Evolutionary conservation across 2,329 filamentous ascomycete genomes (phyloP).

Genomic region (Chrysoporthe puriensis): DNA sequence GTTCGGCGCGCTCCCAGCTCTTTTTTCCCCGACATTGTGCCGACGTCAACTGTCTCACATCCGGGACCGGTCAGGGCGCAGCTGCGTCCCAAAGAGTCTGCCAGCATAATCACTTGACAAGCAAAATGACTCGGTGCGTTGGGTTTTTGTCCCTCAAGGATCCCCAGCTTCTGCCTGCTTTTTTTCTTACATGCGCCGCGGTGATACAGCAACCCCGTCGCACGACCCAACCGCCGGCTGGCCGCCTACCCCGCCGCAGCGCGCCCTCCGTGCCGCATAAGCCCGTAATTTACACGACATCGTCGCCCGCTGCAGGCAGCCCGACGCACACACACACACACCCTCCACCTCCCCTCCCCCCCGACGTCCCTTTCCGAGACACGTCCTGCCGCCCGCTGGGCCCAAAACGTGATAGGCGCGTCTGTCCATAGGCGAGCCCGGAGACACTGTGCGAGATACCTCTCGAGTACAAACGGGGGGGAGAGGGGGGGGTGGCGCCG

Average conservation of each 20-base stretch:
- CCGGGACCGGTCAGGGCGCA: background rate
- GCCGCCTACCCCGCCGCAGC: no score
- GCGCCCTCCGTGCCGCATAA: no score
- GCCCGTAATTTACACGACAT: conserved; percentile 6
- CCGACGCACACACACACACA: background rate
- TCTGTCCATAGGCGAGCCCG: background rate
- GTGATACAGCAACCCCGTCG: no score
- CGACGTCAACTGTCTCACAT: conserved; percentile 4
- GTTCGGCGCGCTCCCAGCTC: background rate
- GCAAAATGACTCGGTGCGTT: background rate
- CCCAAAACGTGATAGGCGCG: background rate
- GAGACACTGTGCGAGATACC: conserved; percentile 18
- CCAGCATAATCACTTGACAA: background rate
- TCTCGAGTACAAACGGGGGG: conserved; percentile 6
- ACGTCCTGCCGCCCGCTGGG: background rate
- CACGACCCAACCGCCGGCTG: no score
- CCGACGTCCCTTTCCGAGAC: conserved; percentile 6
- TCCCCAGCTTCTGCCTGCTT: no score
- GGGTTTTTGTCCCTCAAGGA: background rate
- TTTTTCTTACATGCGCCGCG: no score
- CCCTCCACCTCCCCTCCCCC: background rate
- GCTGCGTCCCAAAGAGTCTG: background rate
- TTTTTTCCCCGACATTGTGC: background rate
- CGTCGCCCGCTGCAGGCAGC: conserved; percentile 1
- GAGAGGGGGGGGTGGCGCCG: no score